Evolutionary conservation across 2,329 filamentous ascomycete genomes (phyloP).

Genomic region (Penicillium rolfsii): DNA sequence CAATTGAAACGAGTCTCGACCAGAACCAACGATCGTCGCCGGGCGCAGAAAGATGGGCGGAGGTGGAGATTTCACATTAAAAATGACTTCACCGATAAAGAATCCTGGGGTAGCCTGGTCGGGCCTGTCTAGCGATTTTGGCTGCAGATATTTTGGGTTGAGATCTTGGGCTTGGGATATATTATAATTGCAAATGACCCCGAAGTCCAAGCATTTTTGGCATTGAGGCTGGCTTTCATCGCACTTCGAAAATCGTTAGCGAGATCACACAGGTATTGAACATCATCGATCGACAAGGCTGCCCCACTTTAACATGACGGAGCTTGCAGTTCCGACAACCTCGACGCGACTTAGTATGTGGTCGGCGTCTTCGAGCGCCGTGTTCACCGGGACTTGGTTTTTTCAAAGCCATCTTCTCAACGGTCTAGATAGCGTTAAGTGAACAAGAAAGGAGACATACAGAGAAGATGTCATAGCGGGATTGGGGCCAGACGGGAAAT

Average conservation of each 20-base stretch:
- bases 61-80: neutral
- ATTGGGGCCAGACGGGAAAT: neutral
- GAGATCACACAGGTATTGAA: neutral
- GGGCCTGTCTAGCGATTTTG: slow-evolving; percentile 50
- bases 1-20: slow-evolving; percentile 16
- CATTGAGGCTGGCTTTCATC: slow-evolving; percentile 58
- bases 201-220: slow-evolving; percentile 52
- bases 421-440: too few species aligned
- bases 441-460: neutral
- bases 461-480: slow-evolving; percentile 2
- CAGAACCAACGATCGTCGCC: slow-evolving; percentile 12
- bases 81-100: slow-evolving; percentile 10
- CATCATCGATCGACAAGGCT: neutral
- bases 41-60: neutral
- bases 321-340: slow-evolving; percentile 59
- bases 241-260: slow-evolving; percentile 43
- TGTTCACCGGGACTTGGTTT: neutral
- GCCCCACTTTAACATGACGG: slow-evolving; percentile 20
- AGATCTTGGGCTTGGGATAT: slow-evolving; percentile 50
- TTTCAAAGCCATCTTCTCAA: slow-evolving; percentile 4
- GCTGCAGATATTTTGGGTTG: slow-evolving; percentile 44
- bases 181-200: slow-evolving; percentile 33
- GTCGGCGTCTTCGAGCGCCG: slow-evolving; percentile 17
- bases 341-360: slow-evolving; percentile 57
- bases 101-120: slow-evolving; percentile 15